Evolutionary conservation across 495 filamentous ascomycete genomes (phyloP).

Genomic region (Niebla homalea): DNA sequence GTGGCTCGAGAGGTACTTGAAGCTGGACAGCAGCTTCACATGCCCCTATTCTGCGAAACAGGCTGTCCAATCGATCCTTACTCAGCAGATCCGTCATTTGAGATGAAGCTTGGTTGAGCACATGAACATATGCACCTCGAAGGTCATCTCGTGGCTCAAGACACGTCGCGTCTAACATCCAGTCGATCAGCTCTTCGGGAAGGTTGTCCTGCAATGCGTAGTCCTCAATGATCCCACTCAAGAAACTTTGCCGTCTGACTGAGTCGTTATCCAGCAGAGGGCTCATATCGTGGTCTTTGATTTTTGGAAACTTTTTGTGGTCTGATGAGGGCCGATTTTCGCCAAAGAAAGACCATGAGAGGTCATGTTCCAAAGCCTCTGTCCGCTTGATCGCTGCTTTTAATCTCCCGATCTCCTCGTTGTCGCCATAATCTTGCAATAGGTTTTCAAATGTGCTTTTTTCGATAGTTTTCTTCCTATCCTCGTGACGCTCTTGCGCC

Average conservation of each 20-base stretch:
- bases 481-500: constrained; percentile 8
- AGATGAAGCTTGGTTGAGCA: constrained; percentile 19
- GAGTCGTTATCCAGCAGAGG: constrained; percentile 15
- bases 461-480: constrained; percentile 22
- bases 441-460: constrained; percentile 29
- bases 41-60: constrained; percentile 16
- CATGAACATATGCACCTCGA: constrained; percentile 48
- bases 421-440: constrained; percentile 40
- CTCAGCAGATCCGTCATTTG: constrained; percentile 9
- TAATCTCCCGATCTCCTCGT: constrained; percentile 41
- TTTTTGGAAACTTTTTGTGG: background rate
- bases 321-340: constrained; percentile 14
- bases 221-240: constrained; percentile 54
- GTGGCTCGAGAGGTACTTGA: constrained; percentile 4
- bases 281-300: constrained; percentile 1
- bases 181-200: constrained; percentile 57
- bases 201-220: constrained; percentile 40
- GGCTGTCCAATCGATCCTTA: background rate
- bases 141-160: constrained; percentile 47
- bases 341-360: constrained; percentile 55
- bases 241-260: constrained; percentile 46
- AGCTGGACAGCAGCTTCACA: constrained; percentile 9
- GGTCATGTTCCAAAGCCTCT: constrained; percentile 48
- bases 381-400: constrained; percentile 62
- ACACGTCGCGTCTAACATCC: constrained; percentile 60